Conservation (phyloP, 371 early-diverging fungal genomes). For the Syncephalastrum sp. region DNA sequence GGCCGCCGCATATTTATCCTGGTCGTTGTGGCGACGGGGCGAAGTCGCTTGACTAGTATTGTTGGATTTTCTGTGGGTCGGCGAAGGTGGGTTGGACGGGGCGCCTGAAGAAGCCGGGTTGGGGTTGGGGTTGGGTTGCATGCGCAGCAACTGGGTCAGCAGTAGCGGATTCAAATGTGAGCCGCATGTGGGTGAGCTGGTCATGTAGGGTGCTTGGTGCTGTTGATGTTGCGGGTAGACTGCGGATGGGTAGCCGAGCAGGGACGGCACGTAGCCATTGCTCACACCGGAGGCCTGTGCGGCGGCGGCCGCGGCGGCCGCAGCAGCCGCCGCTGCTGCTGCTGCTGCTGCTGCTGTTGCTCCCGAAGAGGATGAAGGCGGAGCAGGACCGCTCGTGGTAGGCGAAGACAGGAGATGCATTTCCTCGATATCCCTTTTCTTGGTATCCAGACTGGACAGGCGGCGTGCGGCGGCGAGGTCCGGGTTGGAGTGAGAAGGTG, state of each 20-base stretch:
- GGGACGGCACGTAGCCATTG: constrained; percentile 7
- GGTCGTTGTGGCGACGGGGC: constrained; percentile 23
- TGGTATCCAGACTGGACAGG: constrained; percentile 21
- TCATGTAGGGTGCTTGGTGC: constrained; percentile 7
- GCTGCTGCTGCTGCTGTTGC: not conserved
- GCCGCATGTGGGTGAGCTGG: not conserved
- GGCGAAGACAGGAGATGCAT: too few relatives aligned
- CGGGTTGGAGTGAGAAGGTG: constrained; percentile 45
- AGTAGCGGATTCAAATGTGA: constrained; percentile 23
- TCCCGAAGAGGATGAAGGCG: not conserved
- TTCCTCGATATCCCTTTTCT: constrained; percentile 7
- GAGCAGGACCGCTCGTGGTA: not conserved
- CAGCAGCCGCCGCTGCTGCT: not conserved
- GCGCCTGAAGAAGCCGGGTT: constrained; percentile 17
- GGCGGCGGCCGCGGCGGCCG: not conserved
- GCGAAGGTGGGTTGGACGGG: constrained; percentile 7
- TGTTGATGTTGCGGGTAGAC: not conserved
- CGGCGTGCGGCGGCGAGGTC: constrained; percentile 35
- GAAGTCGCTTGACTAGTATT: constrained; percentile 5
- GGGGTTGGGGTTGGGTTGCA: constrained; percentile 11
- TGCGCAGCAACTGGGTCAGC: constrained; percentile 25
- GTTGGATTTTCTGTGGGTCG: constrained; percentile 5
- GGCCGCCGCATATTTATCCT: constrained; percentile 63
- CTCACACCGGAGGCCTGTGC: constrained; percentile 5
- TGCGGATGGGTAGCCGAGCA: constrained; percentile 9